phyloP scores from a whole-genome alignment of 129 eudicot genomes.

The Solidago caesia region DNA sequence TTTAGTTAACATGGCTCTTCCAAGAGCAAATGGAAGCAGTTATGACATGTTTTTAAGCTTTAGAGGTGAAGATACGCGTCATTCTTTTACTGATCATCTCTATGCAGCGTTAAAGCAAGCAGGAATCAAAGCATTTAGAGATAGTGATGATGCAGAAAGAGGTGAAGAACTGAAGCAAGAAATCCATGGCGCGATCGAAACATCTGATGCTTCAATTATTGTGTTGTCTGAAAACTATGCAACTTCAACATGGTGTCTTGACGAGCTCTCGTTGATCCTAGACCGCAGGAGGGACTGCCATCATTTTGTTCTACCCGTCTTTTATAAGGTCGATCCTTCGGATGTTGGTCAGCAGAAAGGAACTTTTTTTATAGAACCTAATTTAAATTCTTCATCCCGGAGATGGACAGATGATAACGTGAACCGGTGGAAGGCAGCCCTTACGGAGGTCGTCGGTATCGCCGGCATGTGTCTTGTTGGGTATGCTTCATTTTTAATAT shows the following conservation, averaged over 20 bases:
- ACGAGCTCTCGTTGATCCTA: slow-evolving; percentile 13
- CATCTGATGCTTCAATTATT: slow-evolving; percentile 16
- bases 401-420: slow-evolving; percentile 12
- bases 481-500: not conserved
- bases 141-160: not conserved
- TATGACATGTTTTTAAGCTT: slow-evolving; percentile 26
- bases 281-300: slow-evolving; percentile 5
- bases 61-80: slow-evolving; percentile 23
- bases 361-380: not conserved
- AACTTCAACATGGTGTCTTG: slow-evolving; percentile 16
- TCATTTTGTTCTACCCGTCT: slow-evolving; percentile 10
- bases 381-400: not conserved
- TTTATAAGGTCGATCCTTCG: slow-evolving; percentile 15
- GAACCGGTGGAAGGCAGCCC: slow-evolving; percentile 9
- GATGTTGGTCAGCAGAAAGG: slow-evolving; percentile 1
- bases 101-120: not conserved
- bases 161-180: not conserved
- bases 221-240: slow-evolving; percentile 13
- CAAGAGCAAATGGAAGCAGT: not conserved
- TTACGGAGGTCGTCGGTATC: slow-evolving; percentile 1
- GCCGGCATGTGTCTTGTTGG: slow-evolving; percentile 1
- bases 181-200: not conserved
- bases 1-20: not conserved
- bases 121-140: slow-evolving; percentile 7
- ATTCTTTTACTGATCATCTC: slow-evolving; percentile 12